Conservation (phyloP, 2,329 filamentous ascomycete genomes). For the Xylaria sp. region DNA sequence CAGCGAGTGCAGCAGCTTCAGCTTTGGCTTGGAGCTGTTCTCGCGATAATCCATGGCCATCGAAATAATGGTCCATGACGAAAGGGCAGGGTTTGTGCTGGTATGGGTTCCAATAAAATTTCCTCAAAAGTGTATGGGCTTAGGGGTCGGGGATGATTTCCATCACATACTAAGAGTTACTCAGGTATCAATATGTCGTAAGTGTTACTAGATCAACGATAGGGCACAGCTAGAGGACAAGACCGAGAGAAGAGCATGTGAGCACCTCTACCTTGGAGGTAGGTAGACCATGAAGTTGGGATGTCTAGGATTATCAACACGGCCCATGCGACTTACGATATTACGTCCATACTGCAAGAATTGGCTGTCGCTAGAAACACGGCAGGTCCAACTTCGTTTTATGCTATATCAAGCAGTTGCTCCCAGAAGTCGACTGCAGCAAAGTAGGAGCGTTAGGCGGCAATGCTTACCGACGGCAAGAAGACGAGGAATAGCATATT, state of each 20-base stretch:
- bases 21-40: constrained; percentile 31
- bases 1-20: constrained; percentile 26
- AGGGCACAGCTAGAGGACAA: constrained; percentile 25
- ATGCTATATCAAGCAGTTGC: neutral
- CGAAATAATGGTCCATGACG: constrained; percentile 32
- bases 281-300: constrained; percentile 11
- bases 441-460: neutral
- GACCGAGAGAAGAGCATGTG: constrained; percentile 12
- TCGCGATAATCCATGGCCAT: constrained; percentile 30
- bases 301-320: neutral
- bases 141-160: neutral
- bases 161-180: constrained; percentile 15
- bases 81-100: neutral
- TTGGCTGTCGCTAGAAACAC: neutral
- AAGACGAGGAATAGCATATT: neutral
- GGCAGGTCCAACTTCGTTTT: constrained; percentile 15
- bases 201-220: constrained; percentile 24
- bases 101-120: neutral
- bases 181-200: constrained; percentile 29
- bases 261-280: constrained; percentile 5
- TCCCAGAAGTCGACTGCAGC: neutral
- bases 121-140: neutral
- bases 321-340: neutral
- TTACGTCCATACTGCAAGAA: neutral
- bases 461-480: neutral